Evolutionary conservation across 1,284 basidiomycete species (phyloP).

Genomic region (Agaricales sp.): DNA sequence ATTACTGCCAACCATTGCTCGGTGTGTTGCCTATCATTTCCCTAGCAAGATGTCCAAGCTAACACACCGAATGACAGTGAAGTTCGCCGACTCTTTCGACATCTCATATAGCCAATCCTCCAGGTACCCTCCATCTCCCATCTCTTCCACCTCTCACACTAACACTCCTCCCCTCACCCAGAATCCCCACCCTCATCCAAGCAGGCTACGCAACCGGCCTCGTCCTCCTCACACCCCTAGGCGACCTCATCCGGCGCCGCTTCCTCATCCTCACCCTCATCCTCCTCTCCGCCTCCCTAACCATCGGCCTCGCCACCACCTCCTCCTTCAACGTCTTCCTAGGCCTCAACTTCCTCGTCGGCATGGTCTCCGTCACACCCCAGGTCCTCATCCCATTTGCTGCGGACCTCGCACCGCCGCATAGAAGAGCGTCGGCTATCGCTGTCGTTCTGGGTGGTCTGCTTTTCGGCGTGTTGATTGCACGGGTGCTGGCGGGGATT

Average conservation of each 20-base stretch:
- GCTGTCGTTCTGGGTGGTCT: conserved; percentile 61
- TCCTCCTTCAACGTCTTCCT: conserved; percentile 40
- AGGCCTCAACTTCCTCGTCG: conserved; percentile 45
- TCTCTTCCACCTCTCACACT: not conserved
- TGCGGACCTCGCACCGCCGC: conserved; percentile 54
- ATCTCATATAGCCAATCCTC: conserved; percentile 51
- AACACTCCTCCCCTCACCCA: conserved; percentile 11
- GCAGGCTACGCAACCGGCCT: conserved; percentile 51
- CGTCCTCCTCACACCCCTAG: conserved; percentile 51
- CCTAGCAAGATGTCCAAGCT: conserved; percentile 2
- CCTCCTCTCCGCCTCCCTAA: conserved; percentile 33
- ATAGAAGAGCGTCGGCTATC: conserved; percentile 50
- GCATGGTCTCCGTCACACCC: conserved; percentile 43
- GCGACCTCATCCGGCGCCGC: conserved; percentile 55
- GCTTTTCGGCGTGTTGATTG: conserved; percentile 61
- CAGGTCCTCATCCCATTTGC: conserved; percentile 56
- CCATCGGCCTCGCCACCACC: conserved; percentile 47
- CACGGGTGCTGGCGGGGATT: conserved; percentile 56
- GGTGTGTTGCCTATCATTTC: conserved; percentile 27
- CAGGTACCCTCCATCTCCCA: conserved; percentile 23
- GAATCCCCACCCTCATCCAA: conserved; percentile 39
- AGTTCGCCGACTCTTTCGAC: conserved; percentile 41
- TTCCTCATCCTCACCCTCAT: conserved; percentile 42
- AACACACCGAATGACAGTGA: conserved; percentile 26
- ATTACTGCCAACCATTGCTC: conserved; percentile 65